phyloP scores from a whole-genome alignment of 306 rosid species.

The Malus sieversii region DNA sequence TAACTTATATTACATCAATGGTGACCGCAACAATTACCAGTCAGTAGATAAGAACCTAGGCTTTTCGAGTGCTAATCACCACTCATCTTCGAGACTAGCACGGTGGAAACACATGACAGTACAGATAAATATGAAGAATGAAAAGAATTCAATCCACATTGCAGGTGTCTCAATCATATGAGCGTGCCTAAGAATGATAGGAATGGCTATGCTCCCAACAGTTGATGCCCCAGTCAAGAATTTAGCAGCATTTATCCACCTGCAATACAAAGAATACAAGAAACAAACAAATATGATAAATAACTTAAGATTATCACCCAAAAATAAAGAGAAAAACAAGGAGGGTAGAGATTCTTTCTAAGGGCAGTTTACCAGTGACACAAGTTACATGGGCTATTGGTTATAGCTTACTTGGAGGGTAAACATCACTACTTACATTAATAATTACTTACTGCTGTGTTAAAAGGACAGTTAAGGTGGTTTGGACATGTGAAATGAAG shows the following conservation, averaged over 20 bases:
- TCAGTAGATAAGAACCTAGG: not conserved
- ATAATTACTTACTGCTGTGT: not conserved
- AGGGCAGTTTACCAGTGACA: not conserved
- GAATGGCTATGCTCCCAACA: conserved; percentile 88
- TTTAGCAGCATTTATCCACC: conserved; percentile 96
- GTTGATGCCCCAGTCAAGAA: conserved; percentile 92
- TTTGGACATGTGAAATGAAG: too few species aligned
- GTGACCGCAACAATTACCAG: conserved; percentile 12
- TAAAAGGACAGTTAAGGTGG: not conserved
- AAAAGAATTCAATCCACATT: conserved; percentile 84
- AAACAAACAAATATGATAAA: conserved; percentile 1
- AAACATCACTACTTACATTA: not conserved
- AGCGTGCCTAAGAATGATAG: conserved; percentile 84
- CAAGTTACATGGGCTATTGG: not conserved
- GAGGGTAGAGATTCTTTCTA: not conserved
- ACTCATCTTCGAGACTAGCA: conserved; percentile 88
- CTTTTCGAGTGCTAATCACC: conserved; percentile 34
- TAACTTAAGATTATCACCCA: not conserved
- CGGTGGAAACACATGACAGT: conserved; percentile 92
- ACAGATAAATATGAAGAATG: conserved; percentile 84
- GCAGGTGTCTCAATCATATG: conserved; percentile 93
- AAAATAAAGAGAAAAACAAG: not conserved
- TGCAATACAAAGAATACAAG: conserved; percentile 21
- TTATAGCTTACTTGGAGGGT: not conserved
- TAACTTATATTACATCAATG: not conserved